Percentiles rank a stretch among this genome's conserved stretches.
These are phyloP conservation scores for Escallonia rubra DNA, from an alignment of 129 eudicot species.

Conservation along the genomic window DNA sequence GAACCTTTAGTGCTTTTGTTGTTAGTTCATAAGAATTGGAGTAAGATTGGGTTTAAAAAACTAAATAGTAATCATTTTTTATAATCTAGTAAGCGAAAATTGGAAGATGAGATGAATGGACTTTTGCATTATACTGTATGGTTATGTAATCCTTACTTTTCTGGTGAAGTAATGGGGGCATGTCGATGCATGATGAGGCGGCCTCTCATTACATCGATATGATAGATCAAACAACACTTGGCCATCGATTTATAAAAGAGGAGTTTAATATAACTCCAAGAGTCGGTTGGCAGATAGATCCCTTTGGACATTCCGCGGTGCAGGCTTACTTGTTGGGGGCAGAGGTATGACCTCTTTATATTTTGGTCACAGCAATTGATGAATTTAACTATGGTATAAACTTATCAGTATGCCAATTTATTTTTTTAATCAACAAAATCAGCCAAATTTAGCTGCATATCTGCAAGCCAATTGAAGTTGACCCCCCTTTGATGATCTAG, in stretches of 20 bases:
- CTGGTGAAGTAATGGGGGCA: constrained; percentile 50
- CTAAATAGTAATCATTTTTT: no score
- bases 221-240: constrained; percentile 62
- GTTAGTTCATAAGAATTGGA: no score
- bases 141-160: background rate
- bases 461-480: no score
- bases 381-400: no score
- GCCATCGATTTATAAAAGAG: constrained; percentile 39
- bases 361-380: background rate
- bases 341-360: constrained; percentile 25
- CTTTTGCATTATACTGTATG: no score
- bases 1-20: background rate
- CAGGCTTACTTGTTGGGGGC: constrained; percentile 65
- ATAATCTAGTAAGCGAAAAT: no score
- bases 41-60: no score
- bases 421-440: no score
- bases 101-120: no score
- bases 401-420: no score
- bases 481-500: constrained; percentile 13
- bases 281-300: constrained; percentile 68
- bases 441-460: no score
- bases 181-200: constrained; percentile 66
- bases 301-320: constrained; percentile 66
- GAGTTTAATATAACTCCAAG: constrained; percentile 51
- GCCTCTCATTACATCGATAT: constrained; percentile 56